Conservation (phyloP, 116 monocot species). For the Dioscorea cayenensis region DNA sequence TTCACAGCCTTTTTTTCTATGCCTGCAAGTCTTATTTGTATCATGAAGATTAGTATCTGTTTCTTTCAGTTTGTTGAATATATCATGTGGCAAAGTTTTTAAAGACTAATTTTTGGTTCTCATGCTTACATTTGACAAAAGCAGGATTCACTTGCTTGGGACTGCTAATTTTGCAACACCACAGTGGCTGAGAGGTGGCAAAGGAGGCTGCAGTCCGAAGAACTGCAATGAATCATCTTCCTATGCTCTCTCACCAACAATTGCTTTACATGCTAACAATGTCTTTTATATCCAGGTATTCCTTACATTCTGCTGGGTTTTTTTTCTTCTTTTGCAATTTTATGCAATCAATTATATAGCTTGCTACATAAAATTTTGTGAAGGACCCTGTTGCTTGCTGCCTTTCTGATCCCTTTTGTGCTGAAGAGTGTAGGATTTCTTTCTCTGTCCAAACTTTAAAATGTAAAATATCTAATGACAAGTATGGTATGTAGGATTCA, state of each 20-base stretch:
- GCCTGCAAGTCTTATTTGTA: no score
- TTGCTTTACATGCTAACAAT: conserved; percentile 87
- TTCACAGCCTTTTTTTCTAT: no score
- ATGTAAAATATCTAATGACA: no score
- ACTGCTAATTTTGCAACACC: conserved; percentile 98
- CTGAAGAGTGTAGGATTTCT: no score
- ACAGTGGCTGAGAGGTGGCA: conserved; percentile 91
- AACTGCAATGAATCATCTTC: conserved; percentile 96
- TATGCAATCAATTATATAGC: no score
- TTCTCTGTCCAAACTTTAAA: no score
- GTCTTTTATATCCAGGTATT: conserved; percentile 88
- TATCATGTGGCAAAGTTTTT: not conserved
- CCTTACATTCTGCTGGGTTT: conserved; percentile 1
- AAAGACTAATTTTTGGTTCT: conserved; percentile 6
- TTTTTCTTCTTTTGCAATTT: no score
- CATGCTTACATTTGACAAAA: not conserved
- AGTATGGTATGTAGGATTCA: no score
- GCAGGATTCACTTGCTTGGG: conserved; percentile 98
- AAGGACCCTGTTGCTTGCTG: no score
- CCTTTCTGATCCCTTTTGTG: no score
- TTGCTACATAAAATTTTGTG: no score
- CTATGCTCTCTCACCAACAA: conserved; percentile 99
- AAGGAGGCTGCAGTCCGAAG: conserved; percentile 98
- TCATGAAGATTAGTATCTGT: not conserved
- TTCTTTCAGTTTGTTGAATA: not conserved